Evolutionary conservation across 1,139 yeast genomes (phyloP).

Genomic region (Candida sanyaensis): DNA sequence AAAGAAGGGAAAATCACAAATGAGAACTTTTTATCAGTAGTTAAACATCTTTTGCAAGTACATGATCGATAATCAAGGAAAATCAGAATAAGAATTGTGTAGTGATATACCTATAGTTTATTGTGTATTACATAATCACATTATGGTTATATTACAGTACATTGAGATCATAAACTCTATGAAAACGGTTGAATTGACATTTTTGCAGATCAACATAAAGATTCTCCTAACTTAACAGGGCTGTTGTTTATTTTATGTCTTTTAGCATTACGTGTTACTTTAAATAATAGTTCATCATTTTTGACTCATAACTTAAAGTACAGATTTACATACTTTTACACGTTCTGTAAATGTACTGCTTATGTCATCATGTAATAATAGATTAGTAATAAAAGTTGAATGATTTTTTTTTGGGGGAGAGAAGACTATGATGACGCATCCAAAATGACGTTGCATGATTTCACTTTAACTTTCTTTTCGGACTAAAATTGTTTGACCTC

Average conservation of each 20-base stretch:
- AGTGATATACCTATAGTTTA: background rate
- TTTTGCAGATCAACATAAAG: background rate
- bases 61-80: background rate
- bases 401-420: background rate
- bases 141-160: background rate
- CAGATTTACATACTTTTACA: too few relatives aligned
- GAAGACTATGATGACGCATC: background rate
- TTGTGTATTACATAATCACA: background rate
- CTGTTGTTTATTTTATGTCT: background rate
- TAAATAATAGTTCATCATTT: too few relatives aligned
- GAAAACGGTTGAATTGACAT: background rate
- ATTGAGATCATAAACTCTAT: constrained; percentile 1
- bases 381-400: background rate
- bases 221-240: background rate
- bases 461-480: background rate
- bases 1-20: background rate
- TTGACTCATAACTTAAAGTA: background rate
- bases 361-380: background rate
- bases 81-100: background rate
- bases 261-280: background rate
- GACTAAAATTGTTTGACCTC: too few relatives aligned
- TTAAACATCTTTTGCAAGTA: background rate
- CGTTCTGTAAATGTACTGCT: background rate
- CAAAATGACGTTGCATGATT: background rate
- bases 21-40: too few relatives aligned